Conservation (phyloP, 2,329 filamentous ascomycete species). For the Hymenoscyphus occultus region DNA sequence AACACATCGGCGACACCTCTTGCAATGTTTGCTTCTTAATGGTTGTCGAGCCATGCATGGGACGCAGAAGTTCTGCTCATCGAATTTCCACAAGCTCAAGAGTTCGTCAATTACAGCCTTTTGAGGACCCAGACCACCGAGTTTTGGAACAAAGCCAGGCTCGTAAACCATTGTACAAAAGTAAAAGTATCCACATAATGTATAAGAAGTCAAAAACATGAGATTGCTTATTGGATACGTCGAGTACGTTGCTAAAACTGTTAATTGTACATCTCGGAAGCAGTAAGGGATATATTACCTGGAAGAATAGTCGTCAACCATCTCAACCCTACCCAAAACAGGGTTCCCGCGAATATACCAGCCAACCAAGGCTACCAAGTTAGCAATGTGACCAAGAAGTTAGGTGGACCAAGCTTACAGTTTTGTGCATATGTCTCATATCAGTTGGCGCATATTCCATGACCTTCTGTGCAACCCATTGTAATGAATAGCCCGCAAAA, state of each 20-base stretch:
- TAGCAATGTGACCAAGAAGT: slow-evolving; percentile 1
- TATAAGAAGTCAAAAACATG: slow-evolving; percentile 63
- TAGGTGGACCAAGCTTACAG: slow-evolving; percentile 51
- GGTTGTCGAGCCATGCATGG: slow-evolving; percentile 93
- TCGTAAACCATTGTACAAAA: slow-evolving; percentile 80
- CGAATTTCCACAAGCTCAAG: slow-evolving; percentile 80
- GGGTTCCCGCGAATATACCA: slow-evolving; percentile 83
- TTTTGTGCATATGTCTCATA: slow-evolving; percentile 87
- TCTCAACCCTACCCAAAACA: slow-evolving; percentile 76
- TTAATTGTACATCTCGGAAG: slow-evolving; percentile 34
- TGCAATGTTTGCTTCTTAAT: slow-evolving; percentile 92
- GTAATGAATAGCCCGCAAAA: slow-evolving; percentile 64
- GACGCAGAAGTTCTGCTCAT: slow-evolving; percentile 91
- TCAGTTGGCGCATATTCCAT: slow-evolving; percentile 80
- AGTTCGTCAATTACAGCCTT: slow-evolving; percentile 86
- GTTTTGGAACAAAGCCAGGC: slow-evolving; percentile 89
- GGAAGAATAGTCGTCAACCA: slow-evolving; percentile 75
- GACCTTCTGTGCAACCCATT: slow-evolving; percentile 74
- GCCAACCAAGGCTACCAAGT: slow-evolving; percentile 76
- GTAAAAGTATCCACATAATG: slow-evolving; percentile 81
- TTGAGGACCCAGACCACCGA: slow-evolving; percentile 84
- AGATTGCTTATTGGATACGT: slow-evolving; percentile 73
- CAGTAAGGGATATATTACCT: slow-evolving; percentile 45
- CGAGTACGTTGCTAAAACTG: slow-evolving; percentile 57
- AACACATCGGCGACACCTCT: slow-evolving; percentile 85